Evolutionary conservation across 495 filamentous ascomycete genomes (phyloP).

Genomic region (Xylaria scruposa): DNA sequence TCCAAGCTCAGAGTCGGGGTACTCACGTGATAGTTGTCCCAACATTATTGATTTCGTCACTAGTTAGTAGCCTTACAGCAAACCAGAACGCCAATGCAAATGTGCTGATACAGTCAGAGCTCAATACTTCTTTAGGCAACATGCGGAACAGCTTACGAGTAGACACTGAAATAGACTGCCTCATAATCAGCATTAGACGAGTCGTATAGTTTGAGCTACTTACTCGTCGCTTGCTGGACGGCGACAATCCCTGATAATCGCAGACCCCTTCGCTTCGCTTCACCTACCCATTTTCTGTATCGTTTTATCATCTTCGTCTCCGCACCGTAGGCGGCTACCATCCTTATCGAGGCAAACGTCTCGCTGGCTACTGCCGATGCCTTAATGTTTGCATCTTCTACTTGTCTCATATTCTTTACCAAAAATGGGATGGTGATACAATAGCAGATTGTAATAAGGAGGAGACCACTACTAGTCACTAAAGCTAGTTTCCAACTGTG

Average conservation of each 20-base stretch:
- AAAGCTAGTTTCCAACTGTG: slow-evolving; percentile 65
- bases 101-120: slow-evolving; percentile 38
- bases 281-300: slow-evolving; percentile 63
- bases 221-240: slow-evolving; percentile 50
- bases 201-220: slow-evolving; percentile 24
- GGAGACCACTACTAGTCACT: slow-evolving; percentile 61
- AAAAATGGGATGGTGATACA: slow-evolving; percentile 61
- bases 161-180: slow-evolving; percentile 53
- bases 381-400: slow-evolving; percentile 64
- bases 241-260: slow-evolving; percentile 58
- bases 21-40: slow-evolving; percentile 61
- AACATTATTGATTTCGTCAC: slow-evolving; percentile 44
- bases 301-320: slow-evolving; percentile 59
- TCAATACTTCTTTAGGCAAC: neutral
- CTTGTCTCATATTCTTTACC: slow-evolving; percentile 60
- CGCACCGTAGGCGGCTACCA: slow-evolving; percentile 69
- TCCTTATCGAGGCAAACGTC: slow-evolving; percentile 60
- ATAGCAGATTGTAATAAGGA: slow-evolving; percentile 64
- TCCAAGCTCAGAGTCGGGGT: neutral
- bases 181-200: slow-evolving; percentile 21
- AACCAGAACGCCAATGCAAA: slow-evolving; percentile 59
- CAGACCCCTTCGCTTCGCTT: slow-evolving; percentile 61
- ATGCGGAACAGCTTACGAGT: slow-evolving; percentile 42
- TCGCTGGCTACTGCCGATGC: slow-evolving; percentile 68
- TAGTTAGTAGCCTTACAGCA: slow-evolving; percentile 42